These are phyloP conservation scores for Reticulascus tulasneorum DNA, from an alignment of 2,329 filamentous ascomycete genomes.

Conservation along the genomic window DNA sequence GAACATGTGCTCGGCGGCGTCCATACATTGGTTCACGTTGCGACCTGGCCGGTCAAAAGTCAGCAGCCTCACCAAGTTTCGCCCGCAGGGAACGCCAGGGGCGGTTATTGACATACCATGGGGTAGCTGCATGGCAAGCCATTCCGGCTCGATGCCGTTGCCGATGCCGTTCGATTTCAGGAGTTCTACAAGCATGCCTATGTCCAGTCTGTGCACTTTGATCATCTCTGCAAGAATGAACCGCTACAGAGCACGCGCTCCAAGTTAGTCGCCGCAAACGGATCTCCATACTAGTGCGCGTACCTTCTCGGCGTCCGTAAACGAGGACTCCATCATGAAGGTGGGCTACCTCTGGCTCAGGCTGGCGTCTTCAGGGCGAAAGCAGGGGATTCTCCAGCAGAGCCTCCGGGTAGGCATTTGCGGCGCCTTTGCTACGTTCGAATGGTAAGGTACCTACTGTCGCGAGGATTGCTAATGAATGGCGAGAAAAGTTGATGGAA, in stretches of 20 bases:
- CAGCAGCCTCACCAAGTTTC: conserved; percentile 1
- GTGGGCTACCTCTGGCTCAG: neutral
- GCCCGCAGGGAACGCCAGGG: neutral
- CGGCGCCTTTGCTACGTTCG: too few species aligned
- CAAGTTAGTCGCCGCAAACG: conserved; percentile 3
- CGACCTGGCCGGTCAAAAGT: conserved; percentile 32
- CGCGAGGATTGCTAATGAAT: conserved; percentile 10
- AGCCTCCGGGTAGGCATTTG: conserved; percentile 14
- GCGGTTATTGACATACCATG: conserved; percentile 33
- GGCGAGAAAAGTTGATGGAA: too few species aligned
- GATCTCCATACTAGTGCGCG: conserved; percentile 12
- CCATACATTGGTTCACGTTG: conserved; percentile 42
- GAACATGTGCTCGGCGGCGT: conserved; percentile 34
- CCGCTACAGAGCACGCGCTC: conserved; percentile 37
- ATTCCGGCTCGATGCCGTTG: conserved; percentile 33
- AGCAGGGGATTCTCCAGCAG: neutral
- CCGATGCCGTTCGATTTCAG: conserved; percentile 31
- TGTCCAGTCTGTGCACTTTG: conserved; percentile 49
- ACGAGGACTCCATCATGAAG: conserved; percentile 22
- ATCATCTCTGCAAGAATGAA: conserved; percentile 56
- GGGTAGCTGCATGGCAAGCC: conserved; percentile 46
- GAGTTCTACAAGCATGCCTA: conserved; percentile 42
- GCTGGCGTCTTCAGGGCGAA: conserved; percentile 3
- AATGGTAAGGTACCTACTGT: too few species aligned
- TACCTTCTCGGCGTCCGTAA: conserved; percentile 52